A percentile compares a stretch with the other conserved stretches of the same genome.
phyloP scores from a whole-genome alignment of 2,329 filamentous ascomycete species.

The Hawksworthiomyces lignivorus region DNA sequence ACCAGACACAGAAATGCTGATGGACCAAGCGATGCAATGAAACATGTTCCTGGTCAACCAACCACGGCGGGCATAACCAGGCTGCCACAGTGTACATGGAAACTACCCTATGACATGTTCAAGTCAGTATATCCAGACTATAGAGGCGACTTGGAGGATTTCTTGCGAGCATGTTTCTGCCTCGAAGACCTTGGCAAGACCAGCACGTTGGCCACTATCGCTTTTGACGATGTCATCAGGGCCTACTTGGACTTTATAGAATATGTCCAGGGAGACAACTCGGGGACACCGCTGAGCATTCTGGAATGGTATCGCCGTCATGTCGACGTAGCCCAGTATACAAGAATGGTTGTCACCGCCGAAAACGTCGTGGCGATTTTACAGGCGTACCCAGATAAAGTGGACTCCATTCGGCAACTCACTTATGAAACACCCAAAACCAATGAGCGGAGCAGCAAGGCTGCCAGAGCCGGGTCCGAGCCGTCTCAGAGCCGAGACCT shows the following conservation, averaged over 20 bases:
- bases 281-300: constrained; percentile 4
- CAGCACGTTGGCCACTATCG: constrained; percentile 30
- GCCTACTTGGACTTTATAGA: constrained; percentile 34
- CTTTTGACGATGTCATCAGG: constrained; percentile 47
- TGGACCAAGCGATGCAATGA: too few relatives aligned
- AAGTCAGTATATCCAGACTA: constrained; percentile 35
- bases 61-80: too few relatives aligned
- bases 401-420: constrained; percentile 2
- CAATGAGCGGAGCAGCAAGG: too few relatives aligned
- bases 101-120: constrained; percentile 30
- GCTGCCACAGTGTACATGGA: constrained; percentile 7
- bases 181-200: constrained; percentile 30
- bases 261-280: constrained; percentile 27
- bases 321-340: constrained; percentile 17
- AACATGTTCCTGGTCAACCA: too few relatives aligned
- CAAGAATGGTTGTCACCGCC: constrained; percentile 18
- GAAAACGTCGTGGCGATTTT: constrained; percentile 12
- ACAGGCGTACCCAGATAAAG: constrained; percentile 11
- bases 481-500: too few relatives aligned
- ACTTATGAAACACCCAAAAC: not conserved
- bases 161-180: constrained; percentile 36
- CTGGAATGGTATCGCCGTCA: constrained; percentile 33
- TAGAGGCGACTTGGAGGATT: constrained; percentile 29
- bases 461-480: too few relatives aligned
- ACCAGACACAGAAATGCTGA: too few relatives aligned